Conservation (phyloP, 2,329 filamentous ascomycete genomes). For the Juglanconis juglandina region DNA sequence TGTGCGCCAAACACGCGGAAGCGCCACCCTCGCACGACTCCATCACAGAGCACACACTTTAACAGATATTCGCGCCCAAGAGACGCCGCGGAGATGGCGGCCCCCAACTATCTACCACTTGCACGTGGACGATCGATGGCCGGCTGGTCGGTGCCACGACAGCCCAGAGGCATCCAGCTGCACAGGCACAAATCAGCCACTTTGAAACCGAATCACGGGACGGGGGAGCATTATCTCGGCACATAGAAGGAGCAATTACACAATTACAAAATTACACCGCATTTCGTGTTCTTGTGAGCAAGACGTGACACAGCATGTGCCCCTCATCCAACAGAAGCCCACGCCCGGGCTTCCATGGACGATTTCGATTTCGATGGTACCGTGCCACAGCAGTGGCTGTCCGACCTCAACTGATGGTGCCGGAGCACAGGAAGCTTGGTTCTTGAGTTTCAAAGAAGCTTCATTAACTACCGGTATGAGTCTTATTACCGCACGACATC, state of each 20-base stretch:
- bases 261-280: background rate
- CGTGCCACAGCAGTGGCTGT: background rate
- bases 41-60: background rate
- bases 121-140: background rate
- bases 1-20: background rate
- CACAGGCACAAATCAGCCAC: background rate
- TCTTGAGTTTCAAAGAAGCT: background rate
- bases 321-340: background rate
- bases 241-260: too few relatives aligned
- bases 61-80: background rate
- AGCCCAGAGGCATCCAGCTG: background rate
- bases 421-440: background rate
- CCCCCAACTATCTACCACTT: background rate
- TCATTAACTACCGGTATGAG: background rate
- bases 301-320: background rate
- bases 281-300: background rate
- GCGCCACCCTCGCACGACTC: background rate
- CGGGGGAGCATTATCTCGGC: background rate
- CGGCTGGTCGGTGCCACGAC: background rate
- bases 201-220: background rate
- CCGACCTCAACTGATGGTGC: background rate
- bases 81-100: background rate
- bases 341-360: background rate
- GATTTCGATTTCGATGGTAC: background rate
- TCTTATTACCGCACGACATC: background rate